Conservation (phyloP, 176 grass and related monocot species). For the Canna indica region DNA sequence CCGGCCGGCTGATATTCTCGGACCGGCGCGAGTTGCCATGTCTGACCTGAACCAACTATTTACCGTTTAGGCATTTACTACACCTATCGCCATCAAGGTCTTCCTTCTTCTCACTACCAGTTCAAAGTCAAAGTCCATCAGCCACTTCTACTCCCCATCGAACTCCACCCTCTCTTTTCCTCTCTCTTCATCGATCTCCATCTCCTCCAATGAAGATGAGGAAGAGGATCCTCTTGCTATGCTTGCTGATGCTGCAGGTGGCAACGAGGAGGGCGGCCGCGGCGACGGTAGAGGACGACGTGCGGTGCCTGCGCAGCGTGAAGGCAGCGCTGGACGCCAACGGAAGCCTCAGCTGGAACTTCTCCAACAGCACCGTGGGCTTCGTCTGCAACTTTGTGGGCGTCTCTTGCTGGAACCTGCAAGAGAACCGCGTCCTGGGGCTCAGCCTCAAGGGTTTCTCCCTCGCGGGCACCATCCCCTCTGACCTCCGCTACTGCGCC, state of each 20-base stretch:
- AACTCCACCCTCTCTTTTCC: background rate
- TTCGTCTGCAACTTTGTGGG: constrained; percentile 13
- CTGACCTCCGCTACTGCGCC: background rate
- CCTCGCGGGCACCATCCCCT: constrained; percentile 5
- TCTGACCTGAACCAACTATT: too few relatives aligned
- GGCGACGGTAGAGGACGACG: constrained; percentile 4
- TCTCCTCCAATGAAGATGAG: background rate
- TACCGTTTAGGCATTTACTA: too few relatives aligned
- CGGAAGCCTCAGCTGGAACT: background rate
- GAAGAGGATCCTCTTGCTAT: background rate
- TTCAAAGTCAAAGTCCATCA: background rate
- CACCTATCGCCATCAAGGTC: background rate
- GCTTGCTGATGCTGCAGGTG: background rate
- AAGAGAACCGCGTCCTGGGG: constrained; percentile 19
- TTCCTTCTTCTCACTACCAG: background rate
- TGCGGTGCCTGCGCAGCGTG: constrained; percentile 1
- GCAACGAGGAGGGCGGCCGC: background rate
- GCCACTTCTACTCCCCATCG: background rate
- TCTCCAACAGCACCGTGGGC: constrained; percentile 4
- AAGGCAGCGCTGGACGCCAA: background rate
- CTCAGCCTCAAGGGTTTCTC: background rate
- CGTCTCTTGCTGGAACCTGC: constrained; percentile 7
- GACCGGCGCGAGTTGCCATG: too few relatives aligned
- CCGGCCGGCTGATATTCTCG: too few relatives aligned
- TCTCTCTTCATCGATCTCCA: background rate